A percentile compares a stretch with the other conserved stretches of the same genome.
Evolutionary conservation across 139 green algal genomes (phyloP).

Genomic region (Microglena sp.): DNA sequence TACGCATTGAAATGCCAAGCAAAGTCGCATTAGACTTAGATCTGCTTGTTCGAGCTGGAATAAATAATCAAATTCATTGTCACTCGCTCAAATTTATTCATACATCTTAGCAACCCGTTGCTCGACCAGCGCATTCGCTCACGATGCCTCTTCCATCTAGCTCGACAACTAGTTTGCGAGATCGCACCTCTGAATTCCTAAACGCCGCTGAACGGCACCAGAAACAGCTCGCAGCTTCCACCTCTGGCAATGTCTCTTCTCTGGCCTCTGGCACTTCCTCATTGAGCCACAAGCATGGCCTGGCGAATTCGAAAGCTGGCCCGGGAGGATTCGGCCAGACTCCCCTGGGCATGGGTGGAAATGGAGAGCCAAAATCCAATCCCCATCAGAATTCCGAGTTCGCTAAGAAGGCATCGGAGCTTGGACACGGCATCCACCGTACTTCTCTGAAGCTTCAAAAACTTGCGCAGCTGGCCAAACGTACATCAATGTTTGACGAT

Average conservation of each 20-base stretch:
- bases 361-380: not conserved
- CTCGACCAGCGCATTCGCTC: too few species aligned
- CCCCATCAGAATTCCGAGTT: conserved; percentile 71
- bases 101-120: too few species aligned
- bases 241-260: not conserved
- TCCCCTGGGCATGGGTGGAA: not conserved
- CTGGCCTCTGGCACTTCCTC: conserved; percentile 1
- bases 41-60: too few species aligned
- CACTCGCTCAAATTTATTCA: too few species aligned
- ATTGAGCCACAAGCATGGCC: not conserved
- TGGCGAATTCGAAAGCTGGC: not conserved
- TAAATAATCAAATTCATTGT: too few species aligned
- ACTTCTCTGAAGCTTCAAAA: conserved; percentile 87
- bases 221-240: conserved; percentile 24
- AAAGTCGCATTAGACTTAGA: too few species aligned
- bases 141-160: too few species aligned
- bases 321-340: not conserved
- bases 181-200: conserved; percentile 52
- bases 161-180: conserved; percentile 23
- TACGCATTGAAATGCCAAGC: too few species aligned
- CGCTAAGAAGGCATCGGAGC: conserved; percentile 62
- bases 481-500: conserved; percentile 96
- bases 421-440: conserved; percentile 87
- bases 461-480: conserved; percentile 87
- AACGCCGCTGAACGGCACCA: conserved; percentile 39